These are phyloP conservation scores for Solanum bukasovii DNA, from an alignment of 257 asterid species.

Conservation along the genomic window DNA sequence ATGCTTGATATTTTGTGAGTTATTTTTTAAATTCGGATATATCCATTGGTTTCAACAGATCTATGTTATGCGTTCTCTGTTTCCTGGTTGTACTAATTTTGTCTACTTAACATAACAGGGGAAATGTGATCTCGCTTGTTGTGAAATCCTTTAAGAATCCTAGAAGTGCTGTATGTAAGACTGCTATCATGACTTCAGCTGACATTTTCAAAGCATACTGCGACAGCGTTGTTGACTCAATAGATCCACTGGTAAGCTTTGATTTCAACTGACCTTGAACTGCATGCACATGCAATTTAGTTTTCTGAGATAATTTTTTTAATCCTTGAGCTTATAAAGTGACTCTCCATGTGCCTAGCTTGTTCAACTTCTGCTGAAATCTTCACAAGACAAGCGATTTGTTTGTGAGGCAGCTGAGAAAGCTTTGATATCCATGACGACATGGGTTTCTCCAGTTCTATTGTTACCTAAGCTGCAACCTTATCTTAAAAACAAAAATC, in stretches of 20 bases:
- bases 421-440: constrained; percentile 58
- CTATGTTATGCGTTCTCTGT: background rate
- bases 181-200: constrained; percentile 72
- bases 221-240: constrained; percentile 45
- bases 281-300: background rate
- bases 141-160: constrained; percentile 80
- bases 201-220: constrained; percentile 70
- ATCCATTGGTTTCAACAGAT: background rate
- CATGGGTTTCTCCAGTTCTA: constrained; percentile 57
- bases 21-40: background rate
- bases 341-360: constrained; percentile 25
- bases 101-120: constrained; percentile 29
- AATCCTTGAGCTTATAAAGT: background rate
- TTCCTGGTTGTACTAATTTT: background rate
- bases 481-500: constrained; percentile 59
- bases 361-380: constrained; percentile 67
- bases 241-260: constrained; percentile 66
- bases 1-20: constrained; percentile 59
- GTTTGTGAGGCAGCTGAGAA: constrained; percentile 86
- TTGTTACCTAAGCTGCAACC: constrained; percentile 76
- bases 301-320: background rate
- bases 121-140: constrained; percentile 38
- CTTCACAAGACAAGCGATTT: constrained; percentile 86
- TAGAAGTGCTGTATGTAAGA: constrained; percentile 82
- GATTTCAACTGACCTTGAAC: background rate